A percentile compares a stretch with the other conserved stretches of the same genome.
Conservation (phyloP, 768 basidiomycete genomes). For the Collybiopsis luxurians region DNA sequence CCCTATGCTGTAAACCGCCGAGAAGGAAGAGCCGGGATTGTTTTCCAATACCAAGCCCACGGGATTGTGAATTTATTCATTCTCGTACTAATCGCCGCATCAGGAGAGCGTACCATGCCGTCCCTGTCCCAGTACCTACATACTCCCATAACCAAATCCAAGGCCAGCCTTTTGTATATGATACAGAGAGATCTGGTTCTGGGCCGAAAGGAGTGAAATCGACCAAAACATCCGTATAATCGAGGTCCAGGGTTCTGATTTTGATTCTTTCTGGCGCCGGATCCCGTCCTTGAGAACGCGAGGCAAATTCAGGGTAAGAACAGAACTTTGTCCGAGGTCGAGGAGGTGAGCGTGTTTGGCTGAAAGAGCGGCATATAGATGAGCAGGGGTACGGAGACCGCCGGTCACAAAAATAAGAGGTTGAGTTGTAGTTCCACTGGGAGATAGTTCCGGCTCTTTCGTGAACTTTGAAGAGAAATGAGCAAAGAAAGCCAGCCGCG, state of each 20-base stretch:
- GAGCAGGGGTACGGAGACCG: slow-evolving; percentile 61
- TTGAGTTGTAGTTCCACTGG: slow-evolving; percentile 18
- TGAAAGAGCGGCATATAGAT: slow-evolving; percentile 51
- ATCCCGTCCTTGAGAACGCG: slow-evolving; percentile 25
- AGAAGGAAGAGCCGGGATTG: slow-evolving; percentile 6
- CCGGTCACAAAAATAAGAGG: slow-evolving; percentile 82
- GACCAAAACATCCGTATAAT: slow-evolving; percentile 6
- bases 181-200: slow-evolving; percentile 3
- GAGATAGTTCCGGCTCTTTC: slow-evolving; percentile 28
- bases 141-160: slow-evolving; percentile 24
- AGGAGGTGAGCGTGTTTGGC: slow-evolving; percentile 66
- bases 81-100: slow-evolving; percentile 48
- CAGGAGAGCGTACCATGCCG: slow-evolving; percentile 67
- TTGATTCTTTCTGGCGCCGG: slow-evolving; percentile 17
- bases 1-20: slow-evolving; percentile 26
- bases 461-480: slow-evolving; percentile 61
- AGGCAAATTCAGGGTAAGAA: slow-evolving; percentile 63
- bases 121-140: slow-evolving; percentile 56
- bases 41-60: too few species aligned
- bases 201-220: slow-evolving; percentile 4
- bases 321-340: slow-evolving; percentile 69
- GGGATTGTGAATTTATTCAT: too few species aligned
- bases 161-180: slow-evolving; percentile 21
- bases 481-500: slow-evolving; percentile 73
- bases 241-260: too few species aligned